These are phyloP conservation scores for Solanum verrucosum DNA, from an alignment of 257 asterid genomes.

Conservation along the genomic window DNA sequence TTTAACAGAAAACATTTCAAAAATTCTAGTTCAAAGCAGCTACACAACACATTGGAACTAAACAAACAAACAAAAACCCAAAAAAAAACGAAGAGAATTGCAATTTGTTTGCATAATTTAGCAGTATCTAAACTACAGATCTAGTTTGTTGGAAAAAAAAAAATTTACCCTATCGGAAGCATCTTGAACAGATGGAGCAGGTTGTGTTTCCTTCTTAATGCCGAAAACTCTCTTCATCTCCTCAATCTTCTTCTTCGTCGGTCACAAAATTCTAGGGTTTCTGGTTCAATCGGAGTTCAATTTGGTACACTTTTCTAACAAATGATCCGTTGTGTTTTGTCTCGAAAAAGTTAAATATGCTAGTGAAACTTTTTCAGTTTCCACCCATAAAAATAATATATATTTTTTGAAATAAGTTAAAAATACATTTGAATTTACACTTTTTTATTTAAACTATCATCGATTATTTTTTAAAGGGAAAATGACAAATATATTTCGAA, in stretches of 20 bases:
- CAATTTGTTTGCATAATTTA: not conserved
- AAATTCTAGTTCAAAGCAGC: not conserved
- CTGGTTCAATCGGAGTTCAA: not conserved
- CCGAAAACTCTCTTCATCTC: slow-evolving; percentile 11
- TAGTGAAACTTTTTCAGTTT: not conserved
- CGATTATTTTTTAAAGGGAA: too few relatives aligned
- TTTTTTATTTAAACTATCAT: too few relatives aligned
- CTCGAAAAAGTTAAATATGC: not conserved
- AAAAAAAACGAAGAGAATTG: not conserved
- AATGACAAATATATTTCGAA: too few relatives aligned
- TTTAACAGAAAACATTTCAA: not conserved
- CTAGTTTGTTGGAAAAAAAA: not conserved
- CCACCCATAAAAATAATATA: too few relatives aligned
- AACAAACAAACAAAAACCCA: not conserved
- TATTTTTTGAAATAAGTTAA: not conserved
- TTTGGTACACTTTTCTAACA: not conserved
- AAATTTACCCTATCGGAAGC: slow-evolving; percentile 6
- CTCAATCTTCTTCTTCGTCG: not conserved
- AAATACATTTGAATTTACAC: too few relatives aligned
- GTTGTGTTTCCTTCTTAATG: slow-evolving; percentile 6
- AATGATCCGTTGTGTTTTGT: not conserved
- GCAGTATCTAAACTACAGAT: not conserved
- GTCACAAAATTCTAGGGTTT: not conserved
- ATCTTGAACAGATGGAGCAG: slow-evolving; percentile 8
- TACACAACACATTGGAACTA: not conserved